phyloP scores from a whole-genome alignment of 371 early-diverging fungal species.

The Mucor indicus region DNA sequence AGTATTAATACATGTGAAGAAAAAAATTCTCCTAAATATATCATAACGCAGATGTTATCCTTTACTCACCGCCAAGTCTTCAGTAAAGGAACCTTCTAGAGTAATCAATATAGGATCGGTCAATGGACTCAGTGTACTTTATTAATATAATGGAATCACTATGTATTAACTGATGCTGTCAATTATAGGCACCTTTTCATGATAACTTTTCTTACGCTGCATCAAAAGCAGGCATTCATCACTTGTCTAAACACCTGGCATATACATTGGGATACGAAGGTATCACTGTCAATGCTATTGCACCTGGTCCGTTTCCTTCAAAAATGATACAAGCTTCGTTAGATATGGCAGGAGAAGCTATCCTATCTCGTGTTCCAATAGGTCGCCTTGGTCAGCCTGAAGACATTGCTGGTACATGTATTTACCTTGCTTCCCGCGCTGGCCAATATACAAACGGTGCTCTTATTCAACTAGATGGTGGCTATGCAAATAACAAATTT shows the following conservation, averaged over 20 bases:
- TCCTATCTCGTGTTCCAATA: slow-evolving; percentile 59
- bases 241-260: slow-evolving; percentile 66
- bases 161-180: neutral
- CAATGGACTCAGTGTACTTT: slow-evolving; percentile 58
- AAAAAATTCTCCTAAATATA: no score
- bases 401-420: slow-evolving; percentile 82
- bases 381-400: slow-evolving; percentile 76
- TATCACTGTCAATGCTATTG: slow-evolving; percentile 83
- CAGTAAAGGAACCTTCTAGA: slow-evolving; percentile 33
- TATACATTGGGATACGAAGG: slow-evolving; percentile 53
- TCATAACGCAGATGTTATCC: slow-evolving; percentile 53
- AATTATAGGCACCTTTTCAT: slow-evolving; percentile 32
- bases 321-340: slow-evolving; percentile 85
- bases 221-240: slow-evolving; percentile 78
- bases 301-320: slow-evolving; percentile 84
- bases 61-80: slow-evolving; percentile 61
- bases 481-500: slow-evolving; percentile 27
- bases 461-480: slow-evolving; percentile 83
- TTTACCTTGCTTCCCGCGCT: slow-evolving; percentile 78
- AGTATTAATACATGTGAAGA: neutral
- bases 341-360: slow-evolving; percentile 51
- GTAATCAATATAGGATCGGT: slow-evolving; percentile 71
- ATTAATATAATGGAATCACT: neutral
- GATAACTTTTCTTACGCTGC: slow-evolving; percentile 74
- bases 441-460: slow-evolving; percentile 83